Base-by-base conservation (phyloP, 1,284 basidiomycete genomes). In the Wallemia ichthyophaga region DNA sequence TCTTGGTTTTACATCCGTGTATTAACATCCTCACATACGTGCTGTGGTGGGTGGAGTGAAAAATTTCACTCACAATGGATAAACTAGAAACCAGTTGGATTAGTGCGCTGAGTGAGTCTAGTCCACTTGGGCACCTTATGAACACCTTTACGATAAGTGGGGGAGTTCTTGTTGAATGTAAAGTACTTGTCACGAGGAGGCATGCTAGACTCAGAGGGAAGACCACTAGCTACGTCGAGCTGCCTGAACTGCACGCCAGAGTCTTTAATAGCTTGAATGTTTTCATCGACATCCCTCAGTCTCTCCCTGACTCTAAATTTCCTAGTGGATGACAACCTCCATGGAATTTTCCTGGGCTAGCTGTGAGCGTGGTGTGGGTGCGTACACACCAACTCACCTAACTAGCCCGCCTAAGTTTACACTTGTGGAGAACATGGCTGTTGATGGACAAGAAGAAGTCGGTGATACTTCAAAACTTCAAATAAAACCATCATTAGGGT, bases 61-160 rank as follows among this genome's bases (percentile, higher is more conserved):
- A 21, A 5, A 48, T 11, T 13, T 3, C 5, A 48, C 37, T 48
- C 37, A 48, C 37, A 48, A 15, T 48, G n/a, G 5, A 48, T 13
- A 21, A 11, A 17, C 13, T 48, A 56, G 55, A 56, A 56, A 19
- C 55, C 55, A 21, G 55, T 27, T 25, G 55, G 55, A 21, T 56
- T 56, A 15, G 55, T 56, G 55, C 55, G 55, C n/a, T 56, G 55
- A 19, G 55, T 56, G 55, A 56, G 5, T 21, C 25, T 25, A 2
- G 55, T 56, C 55, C 55, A 56, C 23, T 56, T 56, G 3, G 59
- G 59, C 37, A 61, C 60, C 59, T 61, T 61, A 25, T 62, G 61
- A 1, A 62, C 60, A 33, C 61, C 61, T 58, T 62, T 62, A 19
- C 61, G 60, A 56, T 61, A 62, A 27, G 58, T 60, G 57, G 59